Percentiles rank a stretch among this genome's conserved stretches.
Evolutionary conservation across 2,329 filamentous ascomycete species (phyloP).

Genomic region (Dactylellina cionopaga): DNA sequence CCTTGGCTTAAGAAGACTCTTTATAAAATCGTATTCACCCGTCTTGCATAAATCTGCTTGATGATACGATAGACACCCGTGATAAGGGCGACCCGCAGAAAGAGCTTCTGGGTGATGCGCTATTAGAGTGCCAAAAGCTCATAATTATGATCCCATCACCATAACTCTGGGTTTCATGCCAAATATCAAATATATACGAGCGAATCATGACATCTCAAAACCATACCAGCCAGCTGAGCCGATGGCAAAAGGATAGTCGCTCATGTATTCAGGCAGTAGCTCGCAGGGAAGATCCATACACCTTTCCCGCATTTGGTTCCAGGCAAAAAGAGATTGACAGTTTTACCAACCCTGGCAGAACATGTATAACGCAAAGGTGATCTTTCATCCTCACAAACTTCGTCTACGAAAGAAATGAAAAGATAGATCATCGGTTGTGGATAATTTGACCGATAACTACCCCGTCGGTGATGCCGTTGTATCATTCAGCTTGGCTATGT

Average conservation of each 20-base stretch:
- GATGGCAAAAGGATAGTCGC: conserved; percentile 7
- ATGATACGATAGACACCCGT: background rate
- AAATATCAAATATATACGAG: background rate
- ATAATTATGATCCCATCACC: conserved; percentile 29
- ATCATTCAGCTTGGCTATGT: too few relatives aligned
- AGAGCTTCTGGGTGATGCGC: background rate
- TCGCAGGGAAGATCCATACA: conserved; percentile 8
- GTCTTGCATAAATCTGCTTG: conserved; percentile 21
- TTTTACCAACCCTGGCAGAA: conserved; percentile 17
- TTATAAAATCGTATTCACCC: conserved; percentile 14
- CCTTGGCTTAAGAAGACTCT: conserved; percentile 3
- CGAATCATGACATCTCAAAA: background rate
- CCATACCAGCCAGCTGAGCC: background rate
- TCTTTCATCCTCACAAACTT: too few relatives aligned
- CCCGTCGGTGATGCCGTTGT: too few relatives aligned
- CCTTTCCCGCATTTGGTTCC: background rate
- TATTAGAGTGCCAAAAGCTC: too few relatives aligned
- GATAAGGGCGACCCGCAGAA: background rate
- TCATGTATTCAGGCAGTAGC: conserved; percentile 17
- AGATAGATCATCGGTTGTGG: too few relatives aligned
- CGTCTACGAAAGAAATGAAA: too few relatives aligned
- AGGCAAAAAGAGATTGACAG: conserved; percentile 22
- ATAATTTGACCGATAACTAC: too few relatives aligned
- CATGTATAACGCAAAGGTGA: background rate
- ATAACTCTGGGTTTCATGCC: conserved; percentile 26